A percentile compares a stretch with the other conserved stretches of the same genome.
phyloP scores from a whole-genome alignment of 179 eudicot genomes.

The Beta macrorhiza region DNA sequence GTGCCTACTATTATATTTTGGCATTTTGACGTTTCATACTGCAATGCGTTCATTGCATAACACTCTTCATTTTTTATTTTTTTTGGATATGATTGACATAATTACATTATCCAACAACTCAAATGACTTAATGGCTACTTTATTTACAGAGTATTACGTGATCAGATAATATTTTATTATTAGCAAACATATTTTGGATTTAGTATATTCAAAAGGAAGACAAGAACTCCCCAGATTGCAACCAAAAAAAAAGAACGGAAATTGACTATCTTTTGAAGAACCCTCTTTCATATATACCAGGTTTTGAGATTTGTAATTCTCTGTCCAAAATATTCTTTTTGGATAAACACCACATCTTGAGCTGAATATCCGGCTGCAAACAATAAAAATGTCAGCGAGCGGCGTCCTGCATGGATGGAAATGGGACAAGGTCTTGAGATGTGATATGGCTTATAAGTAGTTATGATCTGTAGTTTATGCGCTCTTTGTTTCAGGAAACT shows the following conservation, averaged over 20 bases:
- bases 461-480: neutral
- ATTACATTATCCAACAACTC: neutral
- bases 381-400: neutral
- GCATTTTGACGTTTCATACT: neutral
- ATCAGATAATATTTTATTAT: neutral
- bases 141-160: neutral
- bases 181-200: too few relatives aligned
- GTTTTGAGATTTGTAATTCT: neutral
- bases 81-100: neutral
- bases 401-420: neutral
- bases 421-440: neutral
- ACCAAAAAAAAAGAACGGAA: too few relatives aligned
- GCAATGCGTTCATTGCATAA: neutral
- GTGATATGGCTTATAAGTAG: neutral
- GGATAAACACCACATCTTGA: neutral
- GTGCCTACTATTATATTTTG: neutral
- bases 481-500: neutral
- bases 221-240: too few relatives aligned
- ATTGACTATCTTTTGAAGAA: too few relatives aligned
- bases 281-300: too few relatives aligned
- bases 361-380: neutral
- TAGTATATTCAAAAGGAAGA: too few relatives aligned
- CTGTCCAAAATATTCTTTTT: neutral
- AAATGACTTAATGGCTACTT: neutral
- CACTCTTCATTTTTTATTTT: too few relatives aligned